phyloP scores from a whole-genome alignment of 345 rosid species.

The Raphanus raphanistrum region DNA sequence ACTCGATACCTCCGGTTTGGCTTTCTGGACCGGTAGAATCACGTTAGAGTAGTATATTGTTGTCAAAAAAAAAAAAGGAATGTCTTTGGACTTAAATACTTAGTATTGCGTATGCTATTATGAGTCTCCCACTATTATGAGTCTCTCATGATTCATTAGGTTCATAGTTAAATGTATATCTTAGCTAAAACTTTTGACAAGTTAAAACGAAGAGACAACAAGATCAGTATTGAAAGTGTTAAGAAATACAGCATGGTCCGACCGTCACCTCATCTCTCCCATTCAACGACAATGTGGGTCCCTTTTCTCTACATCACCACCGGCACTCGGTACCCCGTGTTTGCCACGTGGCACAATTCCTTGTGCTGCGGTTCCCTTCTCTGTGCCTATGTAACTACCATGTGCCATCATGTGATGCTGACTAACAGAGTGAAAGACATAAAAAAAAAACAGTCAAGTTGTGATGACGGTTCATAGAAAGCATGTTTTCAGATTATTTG shows the following conservation, averaged over 20 bases:
- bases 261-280: conserved; percentile 21
- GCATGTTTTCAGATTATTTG: background rate
- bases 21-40: no score
- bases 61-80: no score
- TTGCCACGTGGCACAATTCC: conserved; percentile 27
- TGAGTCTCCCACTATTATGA: no score
- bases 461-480: background rate
- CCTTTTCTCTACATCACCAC: conserved; percentile 1
- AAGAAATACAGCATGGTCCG: conserved; percentile 29
- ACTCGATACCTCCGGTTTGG: no score
- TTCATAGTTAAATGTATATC: background rate
- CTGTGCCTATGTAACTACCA: background rate
- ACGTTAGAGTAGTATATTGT: no score
- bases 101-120: no score
- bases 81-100: no score
- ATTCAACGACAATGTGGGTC: conserved; percentile 32
- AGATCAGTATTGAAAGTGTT: background rate
- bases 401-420: conserved; percentile 10
- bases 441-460: background rate
- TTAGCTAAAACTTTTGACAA: background rate
- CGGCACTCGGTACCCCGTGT: no score
- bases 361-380: background rate
- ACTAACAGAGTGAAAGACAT: conserved; percentile 7
- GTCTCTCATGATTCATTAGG: background rate
- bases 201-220: background rate